phyloP scores from a whole-genome alignment of 148 eudicot species.

The Pouteria glomerata region DNA sequence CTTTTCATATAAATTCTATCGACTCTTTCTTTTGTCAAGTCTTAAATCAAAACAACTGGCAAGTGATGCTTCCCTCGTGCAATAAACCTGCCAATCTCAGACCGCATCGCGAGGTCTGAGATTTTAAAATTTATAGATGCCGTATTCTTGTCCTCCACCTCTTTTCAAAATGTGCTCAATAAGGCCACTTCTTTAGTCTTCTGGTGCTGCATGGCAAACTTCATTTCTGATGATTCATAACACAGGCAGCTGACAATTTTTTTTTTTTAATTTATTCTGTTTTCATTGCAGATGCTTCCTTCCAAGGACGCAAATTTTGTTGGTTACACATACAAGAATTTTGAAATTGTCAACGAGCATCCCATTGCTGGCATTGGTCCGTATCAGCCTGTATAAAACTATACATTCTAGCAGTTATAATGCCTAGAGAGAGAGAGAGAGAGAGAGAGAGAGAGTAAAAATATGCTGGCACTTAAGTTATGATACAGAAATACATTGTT shows the following conservation, averaged over 20 bases:
- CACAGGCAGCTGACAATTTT: background rate
- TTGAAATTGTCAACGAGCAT: constrained; percentile 31
- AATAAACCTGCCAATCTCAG: no score
- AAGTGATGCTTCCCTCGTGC: no score
- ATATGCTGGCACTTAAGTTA: background rate
- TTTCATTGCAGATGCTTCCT: constrained; percentile 23
- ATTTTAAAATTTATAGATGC: no score
- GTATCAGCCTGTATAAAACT: constrained; percentile 1
- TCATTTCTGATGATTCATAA: background rate
- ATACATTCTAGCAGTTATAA: background rate
- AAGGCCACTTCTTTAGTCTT: no score
- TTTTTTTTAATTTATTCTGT: no score
- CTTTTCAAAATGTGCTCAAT: no score
- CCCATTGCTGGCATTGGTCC: constrained; percentile 29
- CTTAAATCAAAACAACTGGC: no score
- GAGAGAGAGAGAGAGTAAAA: no score
- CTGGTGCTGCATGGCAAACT: background rate
- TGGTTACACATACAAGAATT: constrained; percentile 33
- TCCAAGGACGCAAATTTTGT: constrained; percentile 32
- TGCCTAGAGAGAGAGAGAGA: background rate
- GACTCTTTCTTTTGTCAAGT: no score
- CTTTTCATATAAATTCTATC: no score
- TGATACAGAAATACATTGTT: background rate
- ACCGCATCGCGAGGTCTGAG: no score
- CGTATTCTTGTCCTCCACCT: no score